Conservation (phyloP, 345 rosid species). For the Murraya koenigii region DNA sequence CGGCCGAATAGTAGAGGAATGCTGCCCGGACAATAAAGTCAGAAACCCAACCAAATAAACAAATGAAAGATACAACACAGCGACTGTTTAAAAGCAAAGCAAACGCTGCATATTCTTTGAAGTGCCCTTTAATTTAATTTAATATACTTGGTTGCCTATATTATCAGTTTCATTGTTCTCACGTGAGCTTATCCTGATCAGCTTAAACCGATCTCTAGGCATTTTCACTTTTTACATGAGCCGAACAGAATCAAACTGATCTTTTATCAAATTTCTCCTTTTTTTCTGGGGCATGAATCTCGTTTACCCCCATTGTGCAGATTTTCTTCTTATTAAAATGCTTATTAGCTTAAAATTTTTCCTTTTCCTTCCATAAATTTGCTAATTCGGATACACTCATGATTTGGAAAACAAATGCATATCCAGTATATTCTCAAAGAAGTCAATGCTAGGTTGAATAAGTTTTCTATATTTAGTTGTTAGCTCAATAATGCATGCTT, state of each 20-base stretch:
- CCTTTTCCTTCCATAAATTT: not conserved
- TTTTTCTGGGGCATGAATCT: not conserved
- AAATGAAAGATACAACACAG: not conserved
- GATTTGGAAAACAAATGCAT: not conserved
- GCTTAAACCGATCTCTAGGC: not conserved
- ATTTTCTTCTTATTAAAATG: not conserved
- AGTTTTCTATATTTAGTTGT: not conserved
- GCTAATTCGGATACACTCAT: not conserved
- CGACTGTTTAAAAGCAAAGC: not conserved
- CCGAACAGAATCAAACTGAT: not conserved
- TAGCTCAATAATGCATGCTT: not conserved
- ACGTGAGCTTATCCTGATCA: constrained; percentile 3
- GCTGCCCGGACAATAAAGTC: not conserved
- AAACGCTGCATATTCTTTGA: not conserved
- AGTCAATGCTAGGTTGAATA: not conserved
- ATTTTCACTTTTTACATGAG: not conserved
- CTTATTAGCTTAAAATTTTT: not conserved
- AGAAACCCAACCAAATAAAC: not conserved
- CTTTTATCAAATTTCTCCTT: no score
- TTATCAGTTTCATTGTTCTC: not conserved
- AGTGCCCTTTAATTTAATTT: not conserved
- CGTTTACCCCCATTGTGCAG: not conserved
- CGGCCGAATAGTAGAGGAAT: not conserved
- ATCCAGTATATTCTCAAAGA: not conserved
- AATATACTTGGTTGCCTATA: not conserved